Evolutionary conservation across 148 eudicot species (phyloP).

Genomic region (Arbutus unedo): DNA sequence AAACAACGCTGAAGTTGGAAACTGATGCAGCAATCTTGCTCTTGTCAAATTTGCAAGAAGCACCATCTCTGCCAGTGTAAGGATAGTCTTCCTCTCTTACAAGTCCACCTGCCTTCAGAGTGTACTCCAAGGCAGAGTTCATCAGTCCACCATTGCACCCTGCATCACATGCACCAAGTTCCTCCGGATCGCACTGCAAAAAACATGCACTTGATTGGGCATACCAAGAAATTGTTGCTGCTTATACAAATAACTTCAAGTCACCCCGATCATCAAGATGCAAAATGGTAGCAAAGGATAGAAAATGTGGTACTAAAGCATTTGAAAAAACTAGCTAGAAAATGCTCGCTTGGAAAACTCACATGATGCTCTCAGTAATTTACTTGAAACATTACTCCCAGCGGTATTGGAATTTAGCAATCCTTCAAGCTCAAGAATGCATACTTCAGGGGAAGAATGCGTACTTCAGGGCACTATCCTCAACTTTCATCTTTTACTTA

Average conservation of each 20-base stretch:
- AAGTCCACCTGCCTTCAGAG: constrained; percentile 72
- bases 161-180: constrained; percentile 53
- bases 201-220: background rate
- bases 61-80: constrained; percentile 56
- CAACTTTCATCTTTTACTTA: background rate
- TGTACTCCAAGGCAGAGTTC: constrained; percentile 79
- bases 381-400: background rate
- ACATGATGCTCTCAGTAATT: background rate
- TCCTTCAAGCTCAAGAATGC: background rate
- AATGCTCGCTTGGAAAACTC: background rate
- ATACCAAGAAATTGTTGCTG: background rate
- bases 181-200: constrained; percentile 80
- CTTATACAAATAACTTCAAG: background rate
- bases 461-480: background rate
- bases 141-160: constrained; percentile 82
- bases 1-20: constrained; percentile 68
- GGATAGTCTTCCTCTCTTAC: constrained; percentile 65
- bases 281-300: background rate
- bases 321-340: background rate
- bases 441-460: background rate
- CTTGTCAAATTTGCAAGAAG: constrained; percentile 67
- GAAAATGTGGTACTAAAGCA: background rate
- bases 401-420: background rate
- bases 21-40: constrained; percentile 66
- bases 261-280: background rate